Percentiles rank a stretch among this genome's conserved stretches.
These are phyloP conservation scores for Botrytis porri DNA, from an alignment of 2,329 filamentous ascomycete genomes.

Conservation along the genomic window DNA sequence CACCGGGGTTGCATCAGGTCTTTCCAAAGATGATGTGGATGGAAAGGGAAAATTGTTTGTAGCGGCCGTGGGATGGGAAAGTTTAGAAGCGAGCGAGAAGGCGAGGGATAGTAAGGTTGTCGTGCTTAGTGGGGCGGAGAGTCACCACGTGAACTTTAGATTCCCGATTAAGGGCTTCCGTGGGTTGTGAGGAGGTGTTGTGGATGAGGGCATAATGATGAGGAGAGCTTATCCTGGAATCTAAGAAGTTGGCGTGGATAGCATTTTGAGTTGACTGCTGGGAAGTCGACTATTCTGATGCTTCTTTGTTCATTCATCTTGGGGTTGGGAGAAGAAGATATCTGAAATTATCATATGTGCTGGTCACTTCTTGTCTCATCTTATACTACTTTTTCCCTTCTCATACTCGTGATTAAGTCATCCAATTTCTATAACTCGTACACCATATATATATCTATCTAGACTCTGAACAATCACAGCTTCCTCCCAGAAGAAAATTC, in stretches of 20 bases:
- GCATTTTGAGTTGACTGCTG: neutral
- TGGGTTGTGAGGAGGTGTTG: neutral
- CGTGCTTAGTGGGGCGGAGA: neutral
- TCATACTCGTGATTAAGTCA: neutral
- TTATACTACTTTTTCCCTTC: neutral
- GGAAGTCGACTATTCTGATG: neutral
- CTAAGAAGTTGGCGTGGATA: neutral
- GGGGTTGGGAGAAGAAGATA: rapidly evolving
- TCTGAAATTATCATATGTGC: neutral
- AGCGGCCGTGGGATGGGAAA: conserved; percentile 5
- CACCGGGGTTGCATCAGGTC: conserved; percentile 29
- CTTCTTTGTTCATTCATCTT: neutral
- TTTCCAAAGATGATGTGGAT: neutral
- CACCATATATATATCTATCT: neutral
- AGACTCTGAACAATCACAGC: rapidly evolving
- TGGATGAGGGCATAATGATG: neutral
- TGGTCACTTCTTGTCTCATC: neutral
- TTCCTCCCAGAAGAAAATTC: neutral
- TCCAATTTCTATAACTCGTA: neutral
- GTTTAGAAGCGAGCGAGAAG: neutral
- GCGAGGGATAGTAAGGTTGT: neutral
- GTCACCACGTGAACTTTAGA: conserved; percentile 1
- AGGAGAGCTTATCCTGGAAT: neutral
- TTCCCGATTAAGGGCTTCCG: neutral
- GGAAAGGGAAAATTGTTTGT: neutral